These are phyloP conservation scores for Proliferodiscus dingleyae DNA, from an alignment of 2,329 filamentous ascomycete genomes.

Conservation along the genomic window DNA sequence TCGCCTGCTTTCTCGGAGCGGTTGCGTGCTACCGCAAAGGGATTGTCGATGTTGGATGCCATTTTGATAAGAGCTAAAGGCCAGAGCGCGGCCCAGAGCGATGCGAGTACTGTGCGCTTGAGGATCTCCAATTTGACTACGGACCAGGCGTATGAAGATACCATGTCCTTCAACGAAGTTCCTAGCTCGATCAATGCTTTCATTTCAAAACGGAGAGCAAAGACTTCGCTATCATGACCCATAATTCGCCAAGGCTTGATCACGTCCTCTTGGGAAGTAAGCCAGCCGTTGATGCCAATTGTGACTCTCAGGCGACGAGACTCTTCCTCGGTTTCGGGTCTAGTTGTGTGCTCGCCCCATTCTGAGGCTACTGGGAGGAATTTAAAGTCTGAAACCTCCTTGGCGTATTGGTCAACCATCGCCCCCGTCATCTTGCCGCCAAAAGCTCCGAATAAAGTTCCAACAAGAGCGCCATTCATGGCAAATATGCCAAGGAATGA, in stretches of 20 bases:
- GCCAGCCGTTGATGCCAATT: conserved; percentile 84
- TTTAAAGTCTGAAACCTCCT: conserved; percentile 74
- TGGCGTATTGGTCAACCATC: conserved; percentile 84
- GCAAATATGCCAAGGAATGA: conserved; percentile 83
- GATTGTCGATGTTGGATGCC: conserved; percentile 53
- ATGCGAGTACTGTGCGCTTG: conserved; percentile 43
- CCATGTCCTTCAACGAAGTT: conserved; percentile 64
- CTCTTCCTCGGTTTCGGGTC: conserved; percentile 32
- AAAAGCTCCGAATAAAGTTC: conserved; percentile 83
- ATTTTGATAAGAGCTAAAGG: conserved; percentile 47
- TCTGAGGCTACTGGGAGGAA: conserved; percentile 67
- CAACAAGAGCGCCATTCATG: conserved; percentile 79
- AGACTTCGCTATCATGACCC: conserved; percentile 67
- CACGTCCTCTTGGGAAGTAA: conserved; percentile 69
- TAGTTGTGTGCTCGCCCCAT: conserved; percentile 25
- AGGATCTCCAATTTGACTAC: conserved; percentile 60
- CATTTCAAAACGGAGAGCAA: conserved; percentile 80
- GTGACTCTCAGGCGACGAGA: conserved; percentile 64
- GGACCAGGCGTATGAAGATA: conserved; percentile 52
- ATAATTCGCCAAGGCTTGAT: conserved; percentile 75
- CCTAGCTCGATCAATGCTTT: conserved; percentile 72
- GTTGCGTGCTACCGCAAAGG: conserved; percentile 54
- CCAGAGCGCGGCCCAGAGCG: conserved; percentile 44
- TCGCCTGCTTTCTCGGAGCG: conserved; percentile 57
- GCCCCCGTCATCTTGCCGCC: conserved; percentile 74